Evolutionary conservation across 768 basidiomycete species (phyloP).

Genomic region (Cystobasidium onofrii): DNA sequence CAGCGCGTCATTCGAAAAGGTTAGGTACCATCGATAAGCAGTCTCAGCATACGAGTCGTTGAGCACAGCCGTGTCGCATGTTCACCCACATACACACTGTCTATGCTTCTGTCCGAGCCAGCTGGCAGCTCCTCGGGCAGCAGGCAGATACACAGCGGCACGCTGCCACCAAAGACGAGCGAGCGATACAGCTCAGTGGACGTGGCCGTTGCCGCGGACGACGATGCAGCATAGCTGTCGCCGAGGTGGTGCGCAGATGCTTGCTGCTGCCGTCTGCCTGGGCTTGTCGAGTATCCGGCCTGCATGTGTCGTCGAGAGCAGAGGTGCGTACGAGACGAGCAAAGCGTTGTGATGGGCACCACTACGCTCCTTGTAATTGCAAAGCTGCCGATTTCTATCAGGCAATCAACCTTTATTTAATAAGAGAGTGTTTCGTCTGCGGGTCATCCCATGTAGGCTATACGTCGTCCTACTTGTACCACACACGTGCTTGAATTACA

Average conservation of each 20-base stretch:
- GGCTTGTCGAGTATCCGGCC: constrained; percentile 3
- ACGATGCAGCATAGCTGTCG: neutral
- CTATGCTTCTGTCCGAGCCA: constrained; percentile 21
- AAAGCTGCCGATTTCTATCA: too few species aligned
- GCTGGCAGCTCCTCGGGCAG: constrained; percentile 17
- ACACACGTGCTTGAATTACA: too few species aligned
- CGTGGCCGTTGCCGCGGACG: too few species aligned
- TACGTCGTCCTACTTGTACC: too few species aligned
- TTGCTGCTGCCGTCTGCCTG: constrained; percentile 18
- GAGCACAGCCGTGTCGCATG: too few species aligned
- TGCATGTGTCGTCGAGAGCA: neutral
- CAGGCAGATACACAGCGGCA: constrained; percentile 21
- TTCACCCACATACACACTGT: constrained; percentile 27
- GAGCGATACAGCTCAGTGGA: constrained; percentile 16
- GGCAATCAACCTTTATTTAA: too few species aligned
- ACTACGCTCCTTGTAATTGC: too few species aligned
- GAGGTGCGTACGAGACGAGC: too few species aligned
- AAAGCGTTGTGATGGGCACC: too few species aligned
- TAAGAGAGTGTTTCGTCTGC: too few species aligned
- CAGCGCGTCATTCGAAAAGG: neutral
- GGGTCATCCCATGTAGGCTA: too few species aligned
- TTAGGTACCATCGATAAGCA: neutral
- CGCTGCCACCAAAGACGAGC: constrained; percentile 22
- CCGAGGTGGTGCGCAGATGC: neutral
- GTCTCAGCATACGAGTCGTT: neutral